Conservation (phyloP, 23 red algal genomes). For the Porphyridium purpureum region DNA sequence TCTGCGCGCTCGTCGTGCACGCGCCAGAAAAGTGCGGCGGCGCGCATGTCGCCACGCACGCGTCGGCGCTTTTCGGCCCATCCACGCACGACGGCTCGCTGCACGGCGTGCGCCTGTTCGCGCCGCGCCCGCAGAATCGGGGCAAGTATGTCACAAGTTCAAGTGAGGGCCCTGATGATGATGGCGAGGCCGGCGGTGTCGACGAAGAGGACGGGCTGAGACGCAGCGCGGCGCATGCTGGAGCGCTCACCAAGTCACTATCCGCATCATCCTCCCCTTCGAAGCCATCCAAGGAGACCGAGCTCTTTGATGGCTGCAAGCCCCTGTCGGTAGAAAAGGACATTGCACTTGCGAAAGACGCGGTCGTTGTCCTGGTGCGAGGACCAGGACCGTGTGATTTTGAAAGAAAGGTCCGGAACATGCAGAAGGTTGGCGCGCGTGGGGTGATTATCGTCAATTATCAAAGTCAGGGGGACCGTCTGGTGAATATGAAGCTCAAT, state of each 20-base stretch:
- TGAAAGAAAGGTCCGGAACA: constrained; percentile 33
- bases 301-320: background rate
- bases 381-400: constrained; percentile 56
- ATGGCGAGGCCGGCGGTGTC: constrained; percentile 13
- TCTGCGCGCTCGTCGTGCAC: too few species aligned
- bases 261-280: constrained; percentile 6
- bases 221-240: background rate
- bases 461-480: constrained; percentile 28
- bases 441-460: constrained; percentile 73
- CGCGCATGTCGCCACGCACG: constrained; percentile 35
- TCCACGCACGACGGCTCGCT: constrained; percentile 8
- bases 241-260: background rate
- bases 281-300: background rate
- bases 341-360: background rate
- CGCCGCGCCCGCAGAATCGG: constrained; percentile 26
- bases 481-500: constrained; percentile 70
- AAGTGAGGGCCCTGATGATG: too few species aligned
- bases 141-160: too few species aligned
- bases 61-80: constrained; percentile 56
- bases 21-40: constrained; percentile 44
- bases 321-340: background rate
- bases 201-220: background rate
- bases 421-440: constrained; percentile 50
- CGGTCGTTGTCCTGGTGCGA: constrained; percentile 6
- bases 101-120: constrained; percentile 19